phyloP scores from a whole-genome alignment of 2,329 filamentous ascomycete species.

The Sphaerulina vaccinii region DNA sequence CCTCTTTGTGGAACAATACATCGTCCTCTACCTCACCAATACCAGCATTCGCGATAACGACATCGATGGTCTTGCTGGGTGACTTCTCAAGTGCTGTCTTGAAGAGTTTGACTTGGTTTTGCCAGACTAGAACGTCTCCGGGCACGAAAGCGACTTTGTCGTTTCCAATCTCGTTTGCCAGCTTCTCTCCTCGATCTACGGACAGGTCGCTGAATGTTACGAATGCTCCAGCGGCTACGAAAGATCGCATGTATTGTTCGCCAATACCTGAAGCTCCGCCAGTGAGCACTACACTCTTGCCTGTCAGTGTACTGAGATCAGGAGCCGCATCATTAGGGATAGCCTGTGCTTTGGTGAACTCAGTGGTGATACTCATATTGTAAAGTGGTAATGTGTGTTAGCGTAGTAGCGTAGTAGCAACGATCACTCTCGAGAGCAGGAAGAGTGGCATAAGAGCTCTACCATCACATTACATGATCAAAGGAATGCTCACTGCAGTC shows the following conservation, averaged over 20 bases:
- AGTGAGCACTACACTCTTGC: constrained; percentile 51
- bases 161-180: constrained; percentile 36
- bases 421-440: no score
- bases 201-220: constrained; percentile 40
- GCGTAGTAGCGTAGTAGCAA: no score
- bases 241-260: constrained; percentile 36
- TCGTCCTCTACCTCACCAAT: constrained; percentile 27
- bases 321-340: constrained; percentile 39
- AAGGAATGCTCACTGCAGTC: no score
- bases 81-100: constrained; percentile 27
- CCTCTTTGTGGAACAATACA: constrained; percentile 22
- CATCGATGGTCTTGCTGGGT: constrained; percentile 28
- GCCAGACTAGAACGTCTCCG: constrained; percentile 35
- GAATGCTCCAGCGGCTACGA: constrained; percentile 35
- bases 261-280: constrained; percentile 47
- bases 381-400: no score
- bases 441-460: no score
- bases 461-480: no score
- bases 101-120: constrained; percentile 35
- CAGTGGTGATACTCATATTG: constrained; percentile 12
- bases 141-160: constrained; percentile 33
- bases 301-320: constrained; percentile 41
- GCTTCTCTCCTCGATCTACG: constrained; percentile 28
- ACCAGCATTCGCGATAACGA: constrained; percentile 35
- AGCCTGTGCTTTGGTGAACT: constrained; percentile 16